These are phyloP conservation scores for Aspergillus fructus DNA, from an alignment of 2,329 filamentous ascomycete genomes.

Conservation along the genomic window DNA sequence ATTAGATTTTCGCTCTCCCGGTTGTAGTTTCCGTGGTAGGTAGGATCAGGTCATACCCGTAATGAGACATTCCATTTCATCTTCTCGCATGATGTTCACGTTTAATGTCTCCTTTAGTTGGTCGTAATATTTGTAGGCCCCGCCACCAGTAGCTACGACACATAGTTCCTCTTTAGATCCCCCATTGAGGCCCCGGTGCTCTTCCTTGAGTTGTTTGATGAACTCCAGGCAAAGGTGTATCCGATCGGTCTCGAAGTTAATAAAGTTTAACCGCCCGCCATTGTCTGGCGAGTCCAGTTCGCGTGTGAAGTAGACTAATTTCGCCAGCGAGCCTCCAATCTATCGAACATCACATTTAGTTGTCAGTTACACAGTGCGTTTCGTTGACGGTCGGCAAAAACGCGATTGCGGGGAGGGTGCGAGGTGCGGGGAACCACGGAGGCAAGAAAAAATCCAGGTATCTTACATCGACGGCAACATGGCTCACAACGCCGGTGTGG, in stretches of 20 bases:
- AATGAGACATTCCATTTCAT: conserved; percentile 98
- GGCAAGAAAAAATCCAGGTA: conserved; percentile 15
- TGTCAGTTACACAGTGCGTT: conserved; percentile 11
- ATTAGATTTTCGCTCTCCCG: not conserved
- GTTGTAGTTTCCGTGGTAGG: not conserved
- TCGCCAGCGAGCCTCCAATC: conserved; percentile 94
- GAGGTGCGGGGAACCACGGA: conserved; percentile 30
- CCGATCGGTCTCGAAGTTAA: conserved; percentile 92
- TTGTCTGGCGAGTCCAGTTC: conserved; percentile 76
- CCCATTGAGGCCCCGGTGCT: conserved; percentile 75
- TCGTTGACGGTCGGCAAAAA: conserved; percentile 5
- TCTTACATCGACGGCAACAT: conserved; percentile 92
- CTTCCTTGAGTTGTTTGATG: conserved; percentile 79
- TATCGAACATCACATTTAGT: conserved; percentile 37
- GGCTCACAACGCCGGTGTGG: conserved; percentile 91
- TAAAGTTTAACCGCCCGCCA: conserved; percentile 89
- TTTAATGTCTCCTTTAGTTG: conserved; percentile 78
- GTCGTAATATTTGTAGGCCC: conserved; percentile 96
- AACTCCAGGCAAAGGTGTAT: conserved; percentile 94
- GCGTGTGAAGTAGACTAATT: conserved; percentile 95
- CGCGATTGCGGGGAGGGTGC: conserved; percentile 30
- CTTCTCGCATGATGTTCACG: conserved; percentile 85
- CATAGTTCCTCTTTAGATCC: conserved; percentile 69
- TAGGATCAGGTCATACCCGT: conserved; percentile 60
- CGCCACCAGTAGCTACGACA: conserved; percentile 94